Percentiles rank a stretch among this genome's conserved stretches.
Conservation (phyloP, 1,139 yeast species). For the Wickerhamomyces sp. region DNA sequence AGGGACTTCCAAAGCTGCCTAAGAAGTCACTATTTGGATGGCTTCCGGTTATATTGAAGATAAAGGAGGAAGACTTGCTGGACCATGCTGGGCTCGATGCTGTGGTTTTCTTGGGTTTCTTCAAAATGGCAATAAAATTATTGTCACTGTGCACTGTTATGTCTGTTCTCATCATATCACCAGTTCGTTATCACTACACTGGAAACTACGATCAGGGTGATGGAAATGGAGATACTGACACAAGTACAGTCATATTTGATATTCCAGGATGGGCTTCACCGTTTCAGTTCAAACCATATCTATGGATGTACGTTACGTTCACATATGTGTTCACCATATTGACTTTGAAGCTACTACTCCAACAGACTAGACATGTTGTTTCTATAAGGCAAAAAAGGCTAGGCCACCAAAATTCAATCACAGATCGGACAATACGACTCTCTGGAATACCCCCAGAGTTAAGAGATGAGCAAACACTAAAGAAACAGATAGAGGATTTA, state of each 20-base stretch:
- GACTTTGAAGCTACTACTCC: slow-evolving; percentile 55
- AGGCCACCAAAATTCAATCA: slow-evolving; percentile 84
- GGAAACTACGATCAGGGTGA: slow-evolving; percentile 42
- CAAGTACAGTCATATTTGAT: slow-evolving; percentile 15
- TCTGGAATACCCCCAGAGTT: slow-evolving; percentile 89
- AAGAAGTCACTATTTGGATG: slow-evolving; percentile 65
- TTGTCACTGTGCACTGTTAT: slow-evolving; percentile 48
- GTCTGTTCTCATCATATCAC: slow-evolving; percentile 59
- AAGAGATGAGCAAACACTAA: slow-evolving; percentile 63
- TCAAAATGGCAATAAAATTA: slow-evolving; percentile 65
- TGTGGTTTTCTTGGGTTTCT: slow-evolving; percentile 72
- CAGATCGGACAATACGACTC: slow-evolving; percentile 85
- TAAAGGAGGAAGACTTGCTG: slow-evolving; percentile 71
- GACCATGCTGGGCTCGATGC: slow-evolving; percentile 95
- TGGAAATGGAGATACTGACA: slow-evolving; percentile 19
- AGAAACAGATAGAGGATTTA: slow-evolving; percentile 67
- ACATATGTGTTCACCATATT: slow-evolving; percentile 78
- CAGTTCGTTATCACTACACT: slow-evolving; percentile 62
- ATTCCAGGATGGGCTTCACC: slow-evolving; percentile 5
- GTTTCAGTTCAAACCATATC: slow-evolving; percentile 28
- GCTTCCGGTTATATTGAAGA: slow-evolving; percentile 60
- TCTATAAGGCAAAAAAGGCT: slow-evolving; percentile 74
- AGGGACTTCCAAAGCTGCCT: slow-evolving; percentile 40
- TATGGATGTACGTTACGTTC: slow-evolving; percentile 81
- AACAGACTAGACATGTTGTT: slow-evolving; percentile 69